Evolutionary conservation across 345 rosid species (phyloP).

Genomic region (Hypericum perforatum): DNA sequence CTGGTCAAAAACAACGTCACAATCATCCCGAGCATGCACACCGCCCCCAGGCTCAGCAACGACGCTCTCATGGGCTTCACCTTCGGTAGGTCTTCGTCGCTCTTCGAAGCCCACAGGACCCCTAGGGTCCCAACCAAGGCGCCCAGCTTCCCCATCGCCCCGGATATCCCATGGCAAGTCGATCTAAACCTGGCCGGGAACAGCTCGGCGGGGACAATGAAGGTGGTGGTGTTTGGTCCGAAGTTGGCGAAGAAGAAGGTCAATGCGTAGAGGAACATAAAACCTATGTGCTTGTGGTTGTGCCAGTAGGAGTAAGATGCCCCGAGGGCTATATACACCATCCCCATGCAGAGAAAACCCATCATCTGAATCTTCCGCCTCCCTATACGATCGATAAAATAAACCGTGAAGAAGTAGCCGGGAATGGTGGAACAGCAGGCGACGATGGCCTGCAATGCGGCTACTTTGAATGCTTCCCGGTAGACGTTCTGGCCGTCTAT

Average conservation of each 20-base stretch:
- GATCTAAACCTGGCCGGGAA: conserved; percentile 80
- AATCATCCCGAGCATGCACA: conserved; percentile 44
- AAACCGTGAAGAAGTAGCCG: conserved; percentile 58
- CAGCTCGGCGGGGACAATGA: conserved; percentile 68
- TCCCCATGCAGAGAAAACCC: conserved; percentile 58
- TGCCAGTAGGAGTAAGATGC: conserved; percentile 39
- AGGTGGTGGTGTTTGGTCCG: conserved; percentile 79
- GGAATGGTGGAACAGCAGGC: conserved; percentile 57
- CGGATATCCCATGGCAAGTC: conserved; percentile 74
- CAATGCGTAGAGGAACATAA: conserved; percentile 40
- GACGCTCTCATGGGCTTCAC: conserved; percentile 25
- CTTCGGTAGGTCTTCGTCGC: background rate
- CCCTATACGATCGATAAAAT: conserved; percentile 55
- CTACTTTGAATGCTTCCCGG: conserved; percentile 34
- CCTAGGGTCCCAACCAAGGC: conserved; percentile 59
- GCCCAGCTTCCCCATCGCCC: conserved; percentile 63
- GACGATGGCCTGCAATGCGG: conserved; percentile 33
- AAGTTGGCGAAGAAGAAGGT: conserved; percentile 72
- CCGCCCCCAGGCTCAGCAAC: conserved; percentile 34
- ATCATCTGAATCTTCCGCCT: conserved; percentile 48
- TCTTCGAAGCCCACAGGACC: conserved; percentile 39
- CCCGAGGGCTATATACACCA: conserved; percentile 37
- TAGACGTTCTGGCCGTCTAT: conserved; percentile 12
- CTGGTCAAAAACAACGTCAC: conserved; percentile 38
- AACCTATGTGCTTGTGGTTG: conserved; percentile 13